These are phyloP conservation scores for Lipomyces spencermartinsiae DNA, from an alignment of 805 yeast genomes.

Conservation along the genomic window DNA sequence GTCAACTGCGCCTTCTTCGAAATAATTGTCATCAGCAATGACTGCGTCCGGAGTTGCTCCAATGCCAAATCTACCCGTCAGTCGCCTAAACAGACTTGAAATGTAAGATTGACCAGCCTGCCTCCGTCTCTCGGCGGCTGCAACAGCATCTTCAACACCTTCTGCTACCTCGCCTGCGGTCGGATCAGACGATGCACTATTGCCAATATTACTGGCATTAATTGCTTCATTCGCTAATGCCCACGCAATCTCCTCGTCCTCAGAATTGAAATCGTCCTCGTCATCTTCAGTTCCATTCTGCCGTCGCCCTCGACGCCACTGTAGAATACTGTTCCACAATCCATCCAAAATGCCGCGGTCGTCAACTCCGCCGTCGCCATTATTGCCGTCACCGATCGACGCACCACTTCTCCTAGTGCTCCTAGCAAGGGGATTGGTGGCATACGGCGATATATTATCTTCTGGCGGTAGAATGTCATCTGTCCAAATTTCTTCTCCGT, in stretches of 20 bases:
- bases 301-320: conserved; percentile 24
- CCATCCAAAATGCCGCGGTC: conserved; percentile 25
- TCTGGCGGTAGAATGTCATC: conserved; percentile 42
- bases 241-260: conserved; percentile 23
- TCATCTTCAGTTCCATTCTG: conserved; percentile 9
- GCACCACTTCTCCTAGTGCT: conserved; percentile 1
- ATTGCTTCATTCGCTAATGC: conserved; percentile 16
- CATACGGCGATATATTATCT: conserved; percentile 40
- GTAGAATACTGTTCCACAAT: conserved; percentile 26
- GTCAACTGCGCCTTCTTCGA: conserved; percentile 6
- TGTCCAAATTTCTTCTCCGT: conserved; percentile 37
- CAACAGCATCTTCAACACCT: background rate
- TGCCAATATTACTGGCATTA: background rate
- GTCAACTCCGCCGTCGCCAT: conserved; percentile 18
- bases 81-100: conserved; percentile 5
- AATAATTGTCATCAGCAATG: conserved; percentile 3
- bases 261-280: conserved; percentile 13
- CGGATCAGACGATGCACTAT: background rate
- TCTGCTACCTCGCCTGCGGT: background rate
- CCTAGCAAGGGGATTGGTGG: conserved; percentile 7
- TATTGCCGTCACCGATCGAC: conserved; percentile 8
- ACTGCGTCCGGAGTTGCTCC: conserved; percentile 1
- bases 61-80: conserved; percentile 1
- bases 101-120: conserved; percentile 2
- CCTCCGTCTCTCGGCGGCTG: conserved; percentile 6